Base-by-base conservation (phyloP, 202 grass and related monocot species). In the Schoenoplectus tabernaemontani region DNA sequence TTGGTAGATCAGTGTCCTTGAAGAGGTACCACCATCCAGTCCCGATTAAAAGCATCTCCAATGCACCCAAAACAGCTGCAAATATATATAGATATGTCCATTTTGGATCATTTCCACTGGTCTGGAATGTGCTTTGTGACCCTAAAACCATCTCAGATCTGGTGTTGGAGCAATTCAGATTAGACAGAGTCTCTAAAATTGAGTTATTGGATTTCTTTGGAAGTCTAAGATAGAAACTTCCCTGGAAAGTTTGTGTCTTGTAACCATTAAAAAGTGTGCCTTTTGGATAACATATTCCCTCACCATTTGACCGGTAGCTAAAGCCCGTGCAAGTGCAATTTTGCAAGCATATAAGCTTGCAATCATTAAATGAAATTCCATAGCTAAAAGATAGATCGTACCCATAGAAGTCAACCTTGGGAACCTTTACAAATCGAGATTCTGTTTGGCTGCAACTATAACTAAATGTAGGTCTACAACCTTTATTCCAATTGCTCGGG, bases 11-110 rank as follows among this genome's bases (percentile, higher is more conserved):
- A 23, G 85, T 62, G 43, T 74, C 88, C 62, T 77, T 84, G 75
- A 85, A 95, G 73, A 95, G 85, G 67, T 84, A 91, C 83, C 83
- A 89, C 92, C 89, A 91, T 41, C 92, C 86, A n/a, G n/a, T 91
- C 56, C 83, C 16, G 19, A 74, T 81, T 68, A 91, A 86, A 57
- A 91, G 46, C 39, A 85, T 44, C 19, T 89, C 89, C 26, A 95
- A 34, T 32, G 81, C 81, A 67, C 87, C 92, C 43, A 95, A 15
- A 74, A 84, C 65, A 37, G 46, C 63, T 30, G 83, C 78, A 75
- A 95, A 95, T 59, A 85, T 51, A 76, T 85, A 91, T 54, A 89
- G 74, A 69, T 75, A 81, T 20, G 67, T n/a, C 87, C 85, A 95
- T 12, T 81, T 88, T 79, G 80, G 87, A 34, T 69, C 48, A 1